Evolutionary conservation across 2,329 filamentous ascomycete genomes (phyloP).

Genomic region (Fusarium sp.): DNA sequence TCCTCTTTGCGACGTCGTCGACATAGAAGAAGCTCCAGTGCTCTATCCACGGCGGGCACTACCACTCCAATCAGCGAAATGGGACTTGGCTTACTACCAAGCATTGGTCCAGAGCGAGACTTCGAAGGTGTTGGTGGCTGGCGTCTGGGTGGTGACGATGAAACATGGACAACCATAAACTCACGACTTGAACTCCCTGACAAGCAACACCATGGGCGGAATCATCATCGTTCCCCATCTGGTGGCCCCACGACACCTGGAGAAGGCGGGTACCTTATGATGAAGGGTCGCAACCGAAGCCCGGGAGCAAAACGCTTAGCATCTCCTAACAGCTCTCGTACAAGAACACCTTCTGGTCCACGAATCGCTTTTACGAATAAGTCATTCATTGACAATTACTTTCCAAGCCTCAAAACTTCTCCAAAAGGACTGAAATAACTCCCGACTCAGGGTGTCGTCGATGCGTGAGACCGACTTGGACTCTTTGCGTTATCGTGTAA

Average conservation of each 20-base stretch:
- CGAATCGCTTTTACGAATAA: conserved; percentile 45
- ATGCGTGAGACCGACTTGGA: conserved; percentile 17
- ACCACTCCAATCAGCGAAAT: conserved; percentile 49
- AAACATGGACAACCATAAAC: conserved; percentile 63
- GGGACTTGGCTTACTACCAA: conserved; percentile 55
- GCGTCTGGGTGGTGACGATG: conserved; percentile 57
- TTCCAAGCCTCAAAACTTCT: conserved; percentile 47
- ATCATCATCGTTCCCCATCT: conserved; percentile 56
- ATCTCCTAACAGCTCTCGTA: conserved; percentile 58
- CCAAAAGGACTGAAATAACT: conserved; percentile 47
- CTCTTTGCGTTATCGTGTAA: neutral
- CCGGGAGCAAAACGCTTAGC: conserved; percentile 44
- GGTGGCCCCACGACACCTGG: conserved; percentile 52
- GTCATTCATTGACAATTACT: conserved; percentile 53
- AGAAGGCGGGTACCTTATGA: conserved; percentile 55
- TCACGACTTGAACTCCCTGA: conserved; percentile 61
- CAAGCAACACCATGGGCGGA: conserved; percentile 48
- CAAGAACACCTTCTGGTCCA: conserved; percentile 57
- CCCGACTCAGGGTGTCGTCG: conserved; percentile 26
- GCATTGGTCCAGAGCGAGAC: conserved; percentile 62
- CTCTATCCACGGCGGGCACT: conserved; percentile 46
- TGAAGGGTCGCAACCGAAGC: conserved; percentile 52
- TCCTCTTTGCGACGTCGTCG: conserved; percentile 40
- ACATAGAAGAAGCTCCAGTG: conserved; percentile 49
- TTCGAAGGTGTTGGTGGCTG: conserved; percentile 70